Evolutionary conservation across 2,329 filamentous ascomycete genomes (phyloP).

Genomic region (Xylariaceae sp.): DNA sequence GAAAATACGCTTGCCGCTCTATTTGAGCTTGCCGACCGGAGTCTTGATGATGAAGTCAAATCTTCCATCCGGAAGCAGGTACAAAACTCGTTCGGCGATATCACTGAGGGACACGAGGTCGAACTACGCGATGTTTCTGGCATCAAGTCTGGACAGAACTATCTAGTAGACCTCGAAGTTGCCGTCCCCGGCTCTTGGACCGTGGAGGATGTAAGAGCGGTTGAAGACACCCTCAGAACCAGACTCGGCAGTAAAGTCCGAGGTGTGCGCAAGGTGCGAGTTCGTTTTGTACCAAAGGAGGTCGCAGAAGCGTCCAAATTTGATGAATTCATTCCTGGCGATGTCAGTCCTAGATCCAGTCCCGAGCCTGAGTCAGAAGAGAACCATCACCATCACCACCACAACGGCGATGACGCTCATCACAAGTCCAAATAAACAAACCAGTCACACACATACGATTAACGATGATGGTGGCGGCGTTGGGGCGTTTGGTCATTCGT

Average conservation of each 20-base stretch:
- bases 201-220: conserved; percentile 59
- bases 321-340: conserved; percentile 72
- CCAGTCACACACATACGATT: neutral
- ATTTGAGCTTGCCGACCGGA: conserved; percentile 84
- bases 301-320: conserved; percentile 52
- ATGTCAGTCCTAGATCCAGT: conserved; percentile 52
- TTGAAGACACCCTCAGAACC: conserved; percentile 70
- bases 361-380: conserved; percentile 56
- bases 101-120: conserved; percentile 53
- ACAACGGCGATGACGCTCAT: conserved; percentile 26
- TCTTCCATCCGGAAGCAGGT: conserved; percentile 63
- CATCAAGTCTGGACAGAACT: conserved; percentile 95
- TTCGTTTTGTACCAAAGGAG: conserved; percentile 74
- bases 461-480: conserved; percentile 20
- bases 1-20: conserved; percentile 78
- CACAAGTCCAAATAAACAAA: conserved; percentile 18
- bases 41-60: conserved; percentile 80
- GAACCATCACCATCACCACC: conserved; percentile 41
- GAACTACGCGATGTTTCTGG: conserved; percentile 77
- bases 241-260: conserved; percentile 71
- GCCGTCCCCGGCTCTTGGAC: conserved; percentile 73
- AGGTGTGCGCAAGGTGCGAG: conserved; percentile 75
- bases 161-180: conserved; percentile 83
- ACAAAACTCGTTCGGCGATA: conserved; percentile 50
- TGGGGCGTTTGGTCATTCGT: conserved; percentile 23